Evolutionary conservation across 176 grass and related monocot genomes (phyloP), one percentile per base, ranked within the genome.

Genomic region (Aegilops longissima): DNA sequence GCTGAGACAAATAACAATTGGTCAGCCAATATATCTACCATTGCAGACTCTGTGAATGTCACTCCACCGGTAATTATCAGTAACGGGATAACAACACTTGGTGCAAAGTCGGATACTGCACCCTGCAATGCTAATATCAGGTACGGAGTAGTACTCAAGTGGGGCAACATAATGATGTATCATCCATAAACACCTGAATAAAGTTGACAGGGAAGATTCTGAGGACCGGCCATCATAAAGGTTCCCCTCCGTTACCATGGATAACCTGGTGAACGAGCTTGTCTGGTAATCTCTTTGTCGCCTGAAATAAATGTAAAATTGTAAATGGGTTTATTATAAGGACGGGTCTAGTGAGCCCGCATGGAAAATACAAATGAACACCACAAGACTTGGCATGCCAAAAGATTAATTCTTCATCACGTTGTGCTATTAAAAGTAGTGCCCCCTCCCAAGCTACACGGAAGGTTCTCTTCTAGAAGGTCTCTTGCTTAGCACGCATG

Each of bases 261-360:
- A 91, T 77, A 86, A 95, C 84, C 51, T 98, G 90, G 82, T 77
- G 73, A 84, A 98, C 76, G 64, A 98, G 93, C 80, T 86, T 89
- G 66, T 95, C 84, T 9, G 93, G 84, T 65, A 98, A 83, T 59
- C 84, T 94, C 59, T 86, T 82, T 71, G 93, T 91, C 84, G 90
- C 93, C 96, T 98, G 93, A 61, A 95, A 82, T 38, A 82, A 79
- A 8, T 34, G 5, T 56, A 78, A 78, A 79, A 81, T 23, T 36
- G 66, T 59, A 24, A 76, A 66, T 79, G 36, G 70, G 80, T 65
- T 64, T 84, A 42, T 42, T 23, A 31, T 14, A 40, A 63, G 49
- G 16, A 61, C 23, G 23, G 71, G 54, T 66, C 70, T 40, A 75
- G 62, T 56, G 76, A 66, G 14, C 8, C 36, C 24, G 45, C 39